phyloP scores from a whole-genome alignment of 2,329 filamentous ascomycete genomes.

The Cyphellophora attinorum region DNA sequence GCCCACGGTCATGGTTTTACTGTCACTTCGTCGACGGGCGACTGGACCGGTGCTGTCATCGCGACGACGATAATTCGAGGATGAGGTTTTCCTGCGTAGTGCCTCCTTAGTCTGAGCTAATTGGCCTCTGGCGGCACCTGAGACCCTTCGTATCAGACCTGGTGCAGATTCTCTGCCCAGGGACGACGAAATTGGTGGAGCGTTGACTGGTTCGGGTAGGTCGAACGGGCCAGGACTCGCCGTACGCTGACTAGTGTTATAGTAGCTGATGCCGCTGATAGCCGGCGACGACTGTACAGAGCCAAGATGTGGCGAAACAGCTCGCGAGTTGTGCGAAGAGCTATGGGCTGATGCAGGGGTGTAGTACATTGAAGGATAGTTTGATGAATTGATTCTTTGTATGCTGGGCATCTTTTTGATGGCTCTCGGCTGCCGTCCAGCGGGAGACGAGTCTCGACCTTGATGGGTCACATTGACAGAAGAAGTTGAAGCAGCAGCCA shows the following conservation, averaged over 20 bases:
- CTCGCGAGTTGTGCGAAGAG: slow-evolving; percentile 5
- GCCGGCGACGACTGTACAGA: slow-evolving; percentile 18
- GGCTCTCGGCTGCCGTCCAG: slow-evolving; percentile 8
- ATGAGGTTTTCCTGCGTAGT: slow-evolving; percentile 65
- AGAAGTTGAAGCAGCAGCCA: slow-evolving; percentile 12
- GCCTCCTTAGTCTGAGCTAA: slow-evolving; percentile 42
- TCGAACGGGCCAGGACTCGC: slow-evolving; percentile 48
- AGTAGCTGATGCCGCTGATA: slow-evolving; percentile 6
- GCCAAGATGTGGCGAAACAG: slow-evolving; percentile 15
- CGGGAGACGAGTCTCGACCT: slow-evolving; percentile 13
- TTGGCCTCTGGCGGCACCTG: slow-evolving; percentile 57
- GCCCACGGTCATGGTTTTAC: slow-evolving; percentile 55
- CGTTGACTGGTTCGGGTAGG: slow-evolving; percentile 61
- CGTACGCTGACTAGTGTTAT: slow-evolving; percentile 23
- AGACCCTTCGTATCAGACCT: slow-evolving; percentile 71
- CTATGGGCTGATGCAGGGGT: slow-evolving; percentile 16
- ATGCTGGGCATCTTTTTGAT: slow-evolving; percentile 12
- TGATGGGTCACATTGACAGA: slow-evolving; percentile 10
- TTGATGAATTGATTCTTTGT: slow-evolving; percentile 12
- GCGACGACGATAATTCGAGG: slow-evolving; percentile 64
- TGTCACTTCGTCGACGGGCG: slow-evolving; percentile 78
- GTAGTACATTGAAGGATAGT: slow-evolving; percentile 5
- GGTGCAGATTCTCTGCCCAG: slow-evolving; percentile 7
- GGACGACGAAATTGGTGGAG: slow-evolving; percentile 25
- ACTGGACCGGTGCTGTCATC: slow-evolving; percentile 87